Conservation (phyloP, 2,329 filamentous ascomycete species). For the Diplodia mutila region DNA sequence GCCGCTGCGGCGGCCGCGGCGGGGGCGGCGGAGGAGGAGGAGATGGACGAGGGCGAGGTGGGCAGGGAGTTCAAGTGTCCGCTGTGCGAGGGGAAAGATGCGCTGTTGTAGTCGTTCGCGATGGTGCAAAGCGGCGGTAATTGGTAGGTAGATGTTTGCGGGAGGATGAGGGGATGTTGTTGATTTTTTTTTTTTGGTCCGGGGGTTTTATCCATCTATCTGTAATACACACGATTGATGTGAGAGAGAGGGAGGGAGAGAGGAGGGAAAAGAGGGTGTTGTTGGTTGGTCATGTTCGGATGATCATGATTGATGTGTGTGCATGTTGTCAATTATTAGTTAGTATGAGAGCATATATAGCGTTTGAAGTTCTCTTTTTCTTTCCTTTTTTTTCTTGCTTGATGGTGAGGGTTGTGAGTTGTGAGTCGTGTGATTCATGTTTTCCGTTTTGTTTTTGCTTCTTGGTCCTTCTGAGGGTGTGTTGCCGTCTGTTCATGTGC, state of each 20-base stretch:
- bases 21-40: neutral
- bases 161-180: no score
- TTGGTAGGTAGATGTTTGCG: no score
- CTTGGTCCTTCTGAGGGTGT: no score
- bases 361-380: neutral
- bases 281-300: neutral
- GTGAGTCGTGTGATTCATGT: no score
- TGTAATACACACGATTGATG: neutral
- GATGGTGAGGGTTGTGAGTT: neutral
- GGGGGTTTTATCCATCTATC: neutral
- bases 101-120: no score
- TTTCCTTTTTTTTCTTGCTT: neutral
- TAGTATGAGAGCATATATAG: neutral
- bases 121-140: no score
- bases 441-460: no score
- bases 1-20: neutral
- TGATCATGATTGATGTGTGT: neutral
- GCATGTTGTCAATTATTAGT: neutral
- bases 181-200: no score
- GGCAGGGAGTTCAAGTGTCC: conserved; percentile 21
- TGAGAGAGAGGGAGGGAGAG: neutral
- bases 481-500: no score
- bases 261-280: neutral
- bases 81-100: conserved; percentile 1
- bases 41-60: neutral